Evolutionary conservation across 1,284 basidiomycete genomes (phyloP), one percentile per base, ranked within the genome.

Genomic region (Leucoagaricus sp.): DNA sequence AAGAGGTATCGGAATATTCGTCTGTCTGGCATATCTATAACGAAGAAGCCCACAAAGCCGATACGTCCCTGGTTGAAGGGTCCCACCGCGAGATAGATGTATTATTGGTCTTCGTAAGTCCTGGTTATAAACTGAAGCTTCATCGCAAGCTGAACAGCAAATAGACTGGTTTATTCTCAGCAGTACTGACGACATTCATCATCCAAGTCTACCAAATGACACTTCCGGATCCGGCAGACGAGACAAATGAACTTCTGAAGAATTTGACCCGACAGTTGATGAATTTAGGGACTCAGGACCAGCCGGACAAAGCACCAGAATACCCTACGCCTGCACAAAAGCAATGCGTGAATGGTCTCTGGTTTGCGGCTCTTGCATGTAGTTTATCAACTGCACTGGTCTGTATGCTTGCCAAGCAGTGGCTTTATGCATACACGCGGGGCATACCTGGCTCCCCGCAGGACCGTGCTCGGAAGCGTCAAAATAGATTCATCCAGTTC

Each of bases 101-200:
- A 9, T 65, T 79, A 4, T 67, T 79, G 1, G 75, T 77, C n/a
- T 76, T 77, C 58, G 75, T 77, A 53, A 62, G 74, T 67, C n/a
- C 44, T 44, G 28, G 19, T 21, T 17, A 6, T 33, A 23, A 17
- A 25, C 31, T n/a, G 47, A 26, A 17, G 38, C 21, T 17, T 13
- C n/a, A 28, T 10, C 25, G 7, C 15, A 38, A 19, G 23, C 45
- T 52, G 47, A n/a, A 58, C 26, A 42, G 4, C n/a, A 2, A 41
- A 42, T 21, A 78, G 78, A 75, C 75, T 36, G 77, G 76, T 64
- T 66, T 79, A 25, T 79, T 80, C 58, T 78, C 78, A 13, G 76
- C 76, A 0, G 75, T 78, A 12, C 58, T 78, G 25, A 79, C 77
- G 7, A 75, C 76, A 0, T 78, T 78, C 65, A 70, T 78, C 34